Evolutionary conservation across 495 filamentous ascomycete species (phyloP).

Genomic region (Neurospora sp.): DNA sequence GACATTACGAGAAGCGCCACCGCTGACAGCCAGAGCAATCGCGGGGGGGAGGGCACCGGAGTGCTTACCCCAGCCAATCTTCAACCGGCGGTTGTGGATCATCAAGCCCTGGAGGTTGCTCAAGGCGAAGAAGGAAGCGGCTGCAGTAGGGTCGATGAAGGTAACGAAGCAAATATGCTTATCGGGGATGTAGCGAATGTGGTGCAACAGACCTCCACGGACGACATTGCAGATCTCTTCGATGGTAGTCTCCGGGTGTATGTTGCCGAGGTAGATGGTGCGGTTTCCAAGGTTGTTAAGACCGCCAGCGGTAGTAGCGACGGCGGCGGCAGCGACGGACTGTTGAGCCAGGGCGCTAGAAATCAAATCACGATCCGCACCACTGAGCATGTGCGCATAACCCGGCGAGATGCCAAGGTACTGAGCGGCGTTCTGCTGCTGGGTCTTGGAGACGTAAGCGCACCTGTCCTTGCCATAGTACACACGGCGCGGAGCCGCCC

Average conservation of each 20-base stretch:
- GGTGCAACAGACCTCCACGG: conserved; percentile 83
- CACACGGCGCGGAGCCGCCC: conserved; percentile 88
- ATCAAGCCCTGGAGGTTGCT: conserved; percentile 96
- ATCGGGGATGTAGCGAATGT: conserved; percentile 98
- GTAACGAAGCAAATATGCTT: conserved; percentile 99
- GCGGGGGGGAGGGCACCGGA: conserved; percentile 93
- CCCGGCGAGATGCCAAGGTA: conserved; percentile 97
- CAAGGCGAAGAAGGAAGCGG: conserved; percentile 93
- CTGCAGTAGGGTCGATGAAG: conserved; percentile 97
- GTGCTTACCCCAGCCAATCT: conserved; percentile 99
- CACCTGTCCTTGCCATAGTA: conserved; percentile 98
- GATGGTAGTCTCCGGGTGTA: conserved; percentile 96
- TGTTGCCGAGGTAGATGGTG: conserved; percentile 96
- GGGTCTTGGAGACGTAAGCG: conserved; percentile 97
- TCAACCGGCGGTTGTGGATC: conserved; percentile 96
- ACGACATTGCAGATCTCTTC: conserved; percentile 99
- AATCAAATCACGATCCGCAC: conserved; percentile 89
- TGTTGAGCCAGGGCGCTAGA: conserved; percentile 94
- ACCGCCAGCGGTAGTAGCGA: conserved; percentile 90
- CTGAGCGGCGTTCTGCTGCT: conserved; percentile 98
- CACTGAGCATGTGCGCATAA: conserved; percentile 91
- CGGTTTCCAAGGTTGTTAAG: conserved; percentile 96
- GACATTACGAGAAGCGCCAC: conserved; percentile 90
- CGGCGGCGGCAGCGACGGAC: conserved; percentile 91
- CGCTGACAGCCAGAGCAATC: conserved; percentile 91